Conservation (phyloP, 2,329 filamentous ascomycete genomes). For the Cercospora sesami region DNA sequence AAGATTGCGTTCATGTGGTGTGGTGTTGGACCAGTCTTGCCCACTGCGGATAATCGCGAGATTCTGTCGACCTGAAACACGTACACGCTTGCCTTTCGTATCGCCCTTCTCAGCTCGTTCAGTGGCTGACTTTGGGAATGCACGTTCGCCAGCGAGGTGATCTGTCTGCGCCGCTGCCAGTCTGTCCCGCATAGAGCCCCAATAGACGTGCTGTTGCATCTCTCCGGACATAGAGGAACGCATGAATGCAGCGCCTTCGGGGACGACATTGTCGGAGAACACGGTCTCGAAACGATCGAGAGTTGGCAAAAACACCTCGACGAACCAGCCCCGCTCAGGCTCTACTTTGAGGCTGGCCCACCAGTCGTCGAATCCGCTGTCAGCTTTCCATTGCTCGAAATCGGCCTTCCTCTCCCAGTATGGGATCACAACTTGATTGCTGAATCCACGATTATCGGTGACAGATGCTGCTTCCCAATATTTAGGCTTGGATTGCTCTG, state of each 20-base stretch:
- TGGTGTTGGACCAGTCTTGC: constrained; percentile 48
- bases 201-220: constrained; percentile 49
- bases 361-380: constrained; percentile 34
- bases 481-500: constrained; percentile 23
- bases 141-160: constrained; percentile 33
- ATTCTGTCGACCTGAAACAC: constrained; percentile 44
- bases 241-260: constrained; percentile 48
- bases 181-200: constrained; percentile 51
- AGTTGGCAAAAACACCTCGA: constrained; percentile 46
- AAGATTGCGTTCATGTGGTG: constrained; percentile 45
- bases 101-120: constrained; percentile 1
- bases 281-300: constrained; percentile 50
- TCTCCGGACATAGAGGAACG: constrained; percentile 41
- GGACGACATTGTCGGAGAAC: constrained; percentile 41
- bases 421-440: constrained; percentile 42
- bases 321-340: constrained; percentile 44
- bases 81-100: constrained; percentile 29
- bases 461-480: constrained; percentile 42
- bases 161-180: constrained; percentile 42
- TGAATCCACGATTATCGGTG: constrained; percentile 37
- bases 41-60: constrained; percentile 49
- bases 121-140: constrained; percentile 33
- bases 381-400: constrained; percentile 32
- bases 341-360: constrained; percentile 40
- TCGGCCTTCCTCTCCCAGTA: constrained; percentile 45